Evolutionary conservation across 1,139 yeast genomes (phyloP), one percentile per base, ranked within the genome.

Genomic region (Candida tunisiensis): DNA sequence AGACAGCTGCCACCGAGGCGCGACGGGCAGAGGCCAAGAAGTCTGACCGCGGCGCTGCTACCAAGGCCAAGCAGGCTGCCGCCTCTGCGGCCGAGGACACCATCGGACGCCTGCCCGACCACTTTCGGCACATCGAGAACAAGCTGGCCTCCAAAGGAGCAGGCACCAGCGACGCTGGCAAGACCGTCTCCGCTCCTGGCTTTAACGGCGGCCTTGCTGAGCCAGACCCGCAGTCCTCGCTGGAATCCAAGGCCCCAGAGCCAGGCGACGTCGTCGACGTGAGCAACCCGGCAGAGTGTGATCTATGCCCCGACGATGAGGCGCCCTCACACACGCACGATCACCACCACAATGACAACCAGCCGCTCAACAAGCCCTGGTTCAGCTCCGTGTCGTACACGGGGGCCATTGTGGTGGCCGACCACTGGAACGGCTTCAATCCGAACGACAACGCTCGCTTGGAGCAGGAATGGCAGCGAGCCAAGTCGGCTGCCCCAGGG

Each of bases 361-460:
- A 16, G 8, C n/a, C n/a, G n/a, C n/a, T 22, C 16, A 24, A 28
- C 28, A 21, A 22, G 15, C 39, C 40, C 3, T 34, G 34, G 22
- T 41, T 34, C 28, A 33, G 40, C 3, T 23, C 30, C 18, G 23
- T 34, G 4, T 30, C 40, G 6, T 40, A 43, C 22, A 38, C 45
- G 2, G 50, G 51, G 6, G 25, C 44, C 3, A 32, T 50, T 1
- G 31, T 35, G 3, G 55, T 55, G 3, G 35, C 34, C 25, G 21
- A 40, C 3, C 34, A 37, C 10, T 55, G 61, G 61, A 38, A 41
- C 8, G 56, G 61, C 3, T 55, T 55, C 39, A 45, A 39, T 14
- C 59, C 60, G 2, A 37, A 41, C 21, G 60, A 55, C 31, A 45
- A 43, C 28, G 26, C 24, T 5, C 34, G 42, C 11, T 31, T 50